phyloP scores from a whole-genome alignment of 495 filamentous ascomycete genomes.

The Xylaria grammica region DNA sequence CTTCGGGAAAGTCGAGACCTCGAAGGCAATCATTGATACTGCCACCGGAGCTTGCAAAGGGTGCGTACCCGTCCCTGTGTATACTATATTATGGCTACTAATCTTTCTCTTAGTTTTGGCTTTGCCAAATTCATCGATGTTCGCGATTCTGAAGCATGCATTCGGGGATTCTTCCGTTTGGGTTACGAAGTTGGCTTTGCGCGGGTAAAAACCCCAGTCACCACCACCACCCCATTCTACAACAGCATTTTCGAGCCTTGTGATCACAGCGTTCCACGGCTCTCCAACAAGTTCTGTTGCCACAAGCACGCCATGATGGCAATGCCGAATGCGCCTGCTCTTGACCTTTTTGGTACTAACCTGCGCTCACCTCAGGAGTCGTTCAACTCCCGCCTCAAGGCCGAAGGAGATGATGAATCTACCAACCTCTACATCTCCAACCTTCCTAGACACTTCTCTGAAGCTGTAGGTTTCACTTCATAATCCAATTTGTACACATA shows the following conservation, averaged over 20 bases:
- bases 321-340: conserved; percentile 15
- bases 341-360: conserved; percentile 27
- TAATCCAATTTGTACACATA: conserved; percentile 14
- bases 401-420: conserved; percentile 80
- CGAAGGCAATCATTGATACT: conserved; percentile 96
- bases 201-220: conserved; percentile 56
- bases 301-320: conserved; percentile 21
- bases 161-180: conserved; percentile 90
- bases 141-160: conserved; percentile 90
- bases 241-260: conserved; percentile 9
- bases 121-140: conserved; percentile 93
- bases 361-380: conserved; percentile 67
- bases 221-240: conserved; percentile 2
- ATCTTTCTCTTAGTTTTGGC: conserved; percentile 70
- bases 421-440: conserved; percentile 98
- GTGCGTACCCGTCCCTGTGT: conserved; percentile 52
- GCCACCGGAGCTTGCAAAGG: conserved; percentile 93
- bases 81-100: conserved; percentile 4
- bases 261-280: conserved; percentile 13
- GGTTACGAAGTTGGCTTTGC: conserved; percentile 98
- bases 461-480: conserved; percentile 65
- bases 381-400: conserved; percentile 94
- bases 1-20: conserved; percentile 89
- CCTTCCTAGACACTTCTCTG: conserved; percentile 85
- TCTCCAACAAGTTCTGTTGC: conserved; percentile 11